Conservation (phyloP, 345 rosid species). For the Stellera chamaejasme region DNA sequence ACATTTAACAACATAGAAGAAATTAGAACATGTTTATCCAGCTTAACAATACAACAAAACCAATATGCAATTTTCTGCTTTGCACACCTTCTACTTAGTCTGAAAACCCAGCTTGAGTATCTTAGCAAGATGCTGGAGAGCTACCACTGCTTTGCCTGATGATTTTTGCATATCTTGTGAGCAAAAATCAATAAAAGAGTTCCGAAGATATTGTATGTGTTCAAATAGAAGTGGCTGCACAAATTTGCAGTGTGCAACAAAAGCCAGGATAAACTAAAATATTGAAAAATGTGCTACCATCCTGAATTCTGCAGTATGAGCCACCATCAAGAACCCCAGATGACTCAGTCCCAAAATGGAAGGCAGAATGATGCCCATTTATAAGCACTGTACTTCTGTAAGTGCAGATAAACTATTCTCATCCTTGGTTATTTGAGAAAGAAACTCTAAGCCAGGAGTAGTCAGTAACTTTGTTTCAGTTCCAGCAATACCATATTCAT, state of each 20-base stretch:
- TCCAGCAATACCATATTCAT: slow-evolving; percentile 25
- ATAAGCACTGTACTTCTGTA: slow-evolving; percentile 39
- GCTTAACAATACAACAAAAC: not conserved
- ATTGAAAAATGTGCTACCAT: slow-evolving; percentile 40
- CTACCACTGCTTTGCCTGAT: slow-evolving; percentile 45
- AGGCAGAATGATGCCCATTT: slow-evolving; percentile 76
- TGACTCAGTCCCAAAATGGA: slow-evolving; percentile 60
- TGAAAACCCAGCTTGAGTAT: slow-evolving; percentile 53
- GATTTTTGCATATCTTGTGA: slow-evolving; percentile 78
- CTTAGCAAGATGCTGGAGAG: slow-evolving; percentile 61
- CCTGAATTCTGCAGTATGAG: slow-evolving; percentile 18
- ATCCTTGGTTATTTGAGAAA: slow-evolving; percentile 42
- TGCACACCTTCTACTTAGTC: slow-evolving; percentile 66
- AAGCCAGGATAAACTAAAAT: slow-evolving; percentile 60
- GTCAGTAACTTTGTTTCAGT: slow-evolving; percentile 29
- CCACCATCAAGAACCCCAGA: slow-evolving; percentile 17
- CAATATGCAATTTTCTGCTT: not conserved
- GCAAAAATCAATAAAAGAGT: slow-evolving; percentile 65
- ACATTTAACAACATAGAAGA: slow-evolving; percentile 18
- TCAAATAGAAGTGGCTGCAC: slow-evolving; percentile 35
- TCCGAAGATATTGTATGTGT: slow-evolving; percentile 44
- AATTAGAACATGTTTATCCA: not conserved
- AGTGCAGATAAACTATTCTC: slow-evolving; percentile 52
- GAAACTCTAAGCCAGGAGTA: slow-evolving; percentile 34
- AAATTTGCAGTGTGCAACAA: slow-evolving; percentile 54